These are phyloP conservation scores for Botrytis paeoniae DNA, from an alignment of 2,329 filamentous ascomycete genomes.

Conservation along the genomic window DNA sequence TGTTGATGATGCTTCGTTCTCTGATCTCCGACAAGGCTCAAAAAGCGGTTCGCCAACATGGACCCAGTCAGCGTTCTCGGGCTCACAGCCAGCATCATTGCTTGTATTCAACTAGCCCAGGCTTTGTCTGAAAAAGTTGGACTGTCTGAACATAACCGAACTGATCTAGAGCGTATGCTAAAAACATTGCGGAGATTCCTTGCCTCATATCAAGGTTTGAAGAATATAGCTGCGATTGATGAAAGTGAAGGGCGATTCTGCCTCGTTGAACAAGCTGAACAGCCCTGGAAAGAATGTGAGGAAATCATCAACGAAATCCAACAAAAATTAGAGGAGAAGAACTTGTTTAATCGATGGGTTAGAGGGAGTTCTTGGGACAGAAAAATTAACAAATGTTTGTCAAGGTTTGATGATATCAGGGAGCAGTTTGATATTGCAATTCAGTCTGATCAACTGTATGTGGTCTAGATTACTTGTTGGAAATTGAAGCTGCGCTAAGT, in stretches of 20 bases:
- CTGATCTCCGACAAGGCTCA: background rate
- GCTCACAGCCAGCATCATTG: slow-evolving; percentile 7
- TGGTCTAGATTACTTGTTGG: background rate
- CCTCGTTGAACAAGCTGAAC: background rate
- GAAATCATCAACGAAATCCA: background rate
- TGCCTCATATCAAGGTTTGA: background rate
- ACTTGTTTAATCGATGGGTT: background rate
- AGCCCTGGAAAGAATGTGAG: background rate
- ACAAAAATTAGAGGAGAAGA: slow-evolving; percentile 3
- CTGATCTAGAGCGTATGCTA: background rate
- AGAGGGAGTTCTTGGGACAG: background rate
- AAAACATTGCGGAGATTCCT: background rate
- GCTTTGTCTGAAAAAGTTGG: background rate
- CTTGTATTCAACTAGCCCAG: background rate
- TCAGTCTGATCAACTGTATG: slow-evolving; percentile 6
- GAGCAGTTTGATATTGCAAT: background rate
- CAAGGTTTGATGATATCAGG: background rate
- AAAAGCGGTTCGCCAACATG: background rate
- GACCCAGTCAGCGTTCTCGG: slow-evolving; percentile 4
- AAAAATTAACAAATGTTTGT: background rate
- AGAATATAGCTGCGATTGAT: background rate
- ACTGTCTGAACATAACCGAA: background rate
- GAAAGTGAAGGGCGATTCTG: background rate
- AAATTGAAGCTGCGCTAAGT: background rate
- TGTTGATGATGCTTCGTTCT: background rate